A percentile compares a stretch with the other conserved stretches of the same genome.
Conservation (phyloP, 2,329 filamentous ascomycete genomes). For the Spiromastix sp. region DNA sequence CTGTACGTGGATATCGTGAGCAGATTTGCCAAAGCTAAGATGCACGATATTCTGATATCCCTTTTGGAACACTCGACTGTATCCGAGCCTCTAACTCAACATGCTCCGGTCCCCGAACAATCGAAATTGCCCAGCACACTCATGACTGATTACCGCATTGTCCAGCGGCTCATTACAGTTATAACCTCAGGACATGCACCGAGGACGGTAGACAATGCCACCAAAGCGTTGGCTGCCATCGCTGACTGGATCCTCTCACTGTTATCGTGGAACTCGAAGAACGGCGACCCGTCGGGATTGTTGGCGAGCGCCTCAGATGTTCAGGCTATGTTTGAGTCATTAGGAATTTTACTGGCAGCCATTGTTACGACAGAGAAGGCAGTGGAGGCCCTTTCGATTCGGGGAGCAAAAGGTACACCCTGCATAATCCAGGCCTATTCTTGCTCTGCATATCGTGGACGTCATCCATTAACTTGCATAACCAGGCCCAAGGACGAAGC, state of each 20-base stretch:
- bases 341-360: conserved; percentile 32
- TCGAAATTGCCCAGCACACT: conserved; percentile 18
- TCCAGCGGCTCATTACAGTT: conserved; percentile 31
- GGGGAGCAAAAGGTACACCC: conserved; percentile 27
- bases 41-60: conserved; percentile 23
- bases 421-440: not conserved
- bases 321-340: conserved; percentile 30
- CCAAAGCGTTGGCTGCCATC: conserved; percentile 22
- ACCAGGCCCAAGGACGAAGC: conserved; percentile 24
- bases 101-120: conserved; percentile 6
- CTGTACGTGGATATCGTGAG: conserved; percentile 30
- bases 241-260: conserved; percentile 31
- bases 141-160: conserved; percentile 33
- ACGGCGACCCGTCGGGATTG: conserved; percentile 16
- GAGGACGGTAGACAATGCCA: conserved; percentile 20
- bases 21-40: conserved; percentile 22
- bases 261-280: conserved; percentile 23
- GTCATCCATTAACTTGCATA: not conserved
- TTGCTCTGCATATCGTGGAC: not conserved
- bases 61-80: conserved; percentile 28
- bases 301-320: conserved; percentile 26
- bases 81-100: conserved; percentile 7
- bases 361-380: conserved; percentile 27
- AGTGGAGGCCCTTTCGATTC: conserved; percentile 25
- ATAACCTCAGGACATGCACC: conserved; percentile 26